These are phyloP conservation scores for Panicum hallii DNA, from an alignment of 202 grass and related monocot species.

Conservation along the genomic window DNA sequence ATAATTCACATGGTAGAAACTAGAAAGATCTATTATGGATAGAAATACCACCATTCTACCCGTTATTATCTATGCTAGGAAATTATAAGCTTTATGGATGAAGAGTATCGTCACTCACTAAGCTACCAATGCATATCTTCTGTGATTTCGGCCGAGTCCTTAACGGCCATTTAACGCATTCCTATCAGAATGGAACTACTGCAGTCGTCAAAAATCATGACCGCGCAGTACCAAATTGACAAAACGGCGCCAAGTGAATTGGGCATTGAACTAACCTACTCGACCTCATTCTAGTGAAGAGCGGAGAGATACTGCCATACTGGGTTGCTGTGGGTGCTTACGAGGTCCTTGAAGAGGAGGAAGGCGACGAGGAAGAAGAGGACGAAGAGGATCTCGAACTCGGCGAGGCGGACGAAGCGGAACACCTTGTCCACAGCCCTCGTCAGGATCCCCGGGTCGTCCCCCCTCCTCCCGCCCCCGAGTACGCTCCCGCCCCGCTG, in stretches of 20 bases:
- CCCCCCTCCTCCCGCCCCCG: constrained; percentile 23
- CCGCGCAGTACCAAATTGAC: constrained; percentile 11
- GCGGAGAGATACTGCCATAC: background rate
- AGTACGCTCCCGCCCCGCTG: constrained; percentile 18
- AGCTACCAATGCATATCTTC: background rate
- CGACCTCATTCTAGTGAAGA: background rate
- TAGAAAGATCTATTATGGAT: background rate
- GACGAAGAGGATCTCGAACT: constrained; percentile 98
- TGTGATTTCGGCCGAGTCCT: background rate
- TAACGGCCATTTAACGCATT: background rate
- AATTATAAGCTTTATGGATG: background rate
- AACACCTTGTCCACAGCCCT: constrained; percentile 76
- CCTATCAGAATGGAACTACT: background rate
- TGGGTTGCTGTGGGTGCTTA: constrained; percentile 31
- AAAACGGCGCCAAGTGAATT: background rate
- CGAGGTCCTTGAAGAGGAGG: constrained; percentile 92
- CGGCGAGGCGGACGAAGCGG: constrained; percentile 82
- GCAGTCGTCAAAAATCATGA: background rate
- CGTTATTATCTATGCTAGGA: background rate
- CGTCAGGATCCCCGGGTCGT: constrained; percentile 52
- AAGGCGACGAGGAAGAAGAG: constrained; percentile 90
- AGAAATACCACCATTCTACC: background rate
- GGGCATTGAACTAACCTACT: background rate
- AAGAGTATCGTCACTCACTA: background rate
- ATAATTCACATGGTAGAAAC: background rate